These are phyloP conservation scores for Isatis lusitanica DNA, from an alignment of 441 rosid genomes.

Conservation along the genomic window DNA sequence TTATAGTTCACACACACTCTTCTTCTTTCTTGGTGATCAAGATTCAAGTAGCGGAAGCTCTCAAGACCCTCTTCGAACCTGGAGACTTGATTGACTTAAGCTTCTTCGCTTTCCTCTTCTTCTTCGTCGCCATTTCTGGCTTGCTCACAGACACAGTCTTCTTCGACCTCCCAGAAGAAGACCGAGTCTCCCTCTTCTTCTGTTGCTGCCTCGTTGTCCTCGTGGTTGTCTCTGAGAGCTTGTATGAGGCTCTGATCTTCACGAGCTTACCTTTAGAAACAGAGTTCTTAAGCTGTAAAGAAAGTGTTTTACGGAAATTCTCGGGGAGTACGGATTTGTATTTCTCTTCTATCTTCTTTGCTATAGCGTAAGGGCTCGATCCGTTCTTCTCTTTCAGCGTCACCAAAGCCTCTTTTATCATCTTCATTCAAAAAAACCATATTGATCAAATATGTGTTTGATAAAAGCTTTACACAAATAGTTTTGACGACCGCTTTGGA, in stretches of 20 bases:
- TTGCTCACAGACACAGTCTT: constrained; percentile 29
- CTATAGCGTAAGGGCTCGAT: constrained; percentile 80
- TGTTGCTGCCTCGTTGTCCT: constrained; percentile 27
- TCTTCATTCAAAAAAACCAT: no score
- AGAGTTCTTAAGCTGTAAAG: constrained; percentile 66
- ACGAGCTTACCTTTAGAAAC: constrained; percentile 59
- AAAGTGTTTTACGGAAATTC: constrained; percentile 66
- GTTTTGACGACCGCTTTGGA: no score
- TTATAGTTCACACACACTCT: background rate
- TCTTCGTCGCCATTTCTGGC: constrained; percentile 38
- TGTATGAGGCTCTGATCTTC: constrained; percentile 82
- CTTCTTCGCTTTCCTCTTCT: constrained; percentile 52
- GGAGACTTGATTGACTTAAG: constrained; percentile 69
- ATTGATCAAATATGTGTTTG: background rate
- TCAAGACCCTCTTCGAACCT: constrained; percentile 55
- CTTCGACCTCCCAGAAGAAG: constrained; percentile 16
- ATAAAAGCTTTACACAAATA: no score
- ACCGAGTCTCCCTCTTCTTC: constrained; percentile 9
- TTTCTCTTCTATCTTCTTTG: constrained; percentile 75
- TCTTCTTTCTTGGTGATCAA: background rate
- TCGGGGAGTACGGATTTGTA: constrained; percentile 63
- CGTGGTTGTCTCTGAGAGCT: constrained; percentile 43
- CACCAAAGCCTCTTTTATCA: constrained; percentile 71
- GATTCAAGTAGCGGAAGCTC: constrained; percentile 37
- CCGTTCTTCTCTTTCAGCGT: constrained; percentile 70